Percentiles rank a stretch among this genome's conserved stretches.
phyloP scores from a whole-genome alignment of 169 alveolate species.

The Plasmodium coatneyi region DNA sequence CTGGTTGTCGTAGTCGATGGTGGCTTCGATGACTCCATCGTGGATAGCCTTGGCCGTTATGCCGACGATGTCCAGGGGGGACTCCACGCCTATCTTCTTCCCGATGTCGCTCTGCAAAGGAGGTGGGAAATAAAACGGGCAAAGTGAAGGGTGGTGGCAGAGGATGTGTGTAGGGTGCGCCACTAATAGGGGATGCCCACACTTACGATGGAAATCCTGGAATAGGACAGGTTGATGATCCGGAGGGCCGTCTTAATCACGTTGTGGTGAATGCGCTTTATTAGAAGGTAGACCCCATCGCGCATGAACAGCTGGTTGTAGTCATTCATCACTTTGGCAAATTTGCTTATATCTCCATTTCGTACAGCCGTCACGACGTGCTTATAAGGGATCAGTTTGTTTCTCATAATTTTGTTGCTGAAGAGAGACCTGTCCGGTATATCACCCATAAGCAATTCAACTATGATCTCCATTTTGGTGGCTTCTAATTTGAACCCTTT shows the following conservation, averaged over 20 bases:
- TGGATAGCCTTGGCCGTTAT: conserved; percentile 95
- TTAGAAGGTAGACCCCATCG: conserved; percentile 92
- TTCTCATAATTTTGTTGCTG: conserved; percentile 87
- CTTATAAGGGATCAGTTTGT: conserved; percentile 91
- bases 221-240: conserved; percentile 92
- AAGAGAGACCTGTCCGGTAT: conserved; percentile 95
- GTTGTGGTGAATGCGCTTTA: conserved; percentile 94
- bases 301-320: conserved; percentile 83
- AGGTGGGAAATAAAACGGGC: too few relatives aligned
- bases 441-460: conserved; percentile 96
- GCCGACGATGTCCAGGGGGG: conserved; percentile 92
- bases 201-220: conserved; percentile 90
- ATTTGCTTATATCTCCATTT: conserved; percentile 93
- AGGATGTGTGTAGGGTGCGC: background rate
- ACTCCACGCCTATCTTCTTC: conserved; percentile 91
- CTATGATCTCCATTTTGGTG: conserved; percentile 93
- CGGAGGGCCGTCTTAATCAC: conserved; percentile 96
- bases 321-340: conserved; percentile 86
- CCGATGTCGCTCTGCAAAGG: conserved; percentile 87
- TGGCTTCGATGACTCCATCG: conserved; percentile 96
- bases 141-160: too few relatives aligned
- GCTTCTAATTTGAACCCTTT: conserved; percentile 92
- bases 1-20: conserved; percentile 92
- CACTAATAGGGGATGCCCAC: background rate
- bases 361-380: conserved; percentile 93